These are phyloP conservation scores for Nothophytophthora sp. DNA, from an alignment of 352 stramenopile species.

Conservation along the genomic window DNA sequence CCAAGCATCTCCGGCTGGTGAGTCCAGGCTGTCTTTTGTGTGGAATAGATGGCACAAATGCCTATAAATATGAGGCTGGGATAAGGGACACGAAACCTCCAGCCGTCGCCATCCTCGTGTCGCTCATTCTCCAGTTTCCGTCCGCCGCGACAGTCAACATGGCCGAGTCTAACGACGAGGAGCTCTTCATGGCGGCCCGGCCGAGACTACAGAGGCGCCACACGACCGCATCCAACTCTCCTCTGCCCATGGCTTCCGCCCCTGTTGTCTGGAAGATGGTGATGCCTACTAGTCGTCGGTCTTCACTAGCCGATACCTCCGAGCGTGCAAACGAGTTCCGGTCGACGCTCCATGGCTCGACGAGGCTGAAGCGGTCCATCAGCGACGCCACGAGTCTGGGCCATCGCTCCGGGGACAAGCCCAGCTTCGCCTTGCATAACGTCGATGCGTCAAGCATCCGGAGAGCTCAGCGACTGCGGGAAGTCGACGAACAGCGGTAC, in stretches of 20 bases:
- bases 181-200: slow-evolving; percentile 10
- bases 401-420: slow-evolving; percentile 1
- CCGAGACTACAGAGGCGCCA: slow-evolving; percentile 13
- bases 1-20: too few species aligned
- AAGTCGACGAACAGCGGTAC: slow-evolving; percentile 27
- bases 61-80: too few species aligned
- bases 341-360: slow-evolving; percentile 19
- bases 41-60: too few species aligned
- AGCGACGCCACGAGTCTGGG: slow-evolving; percentile 16
- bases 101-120: too few species aligned
- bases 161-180: slow-evolving; percentile 17
- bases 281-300: slow-evolving; percentile 25
- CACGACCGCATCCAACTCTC: slow-evolving; percentile 19
- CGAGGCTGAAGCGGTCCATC: slow-evolving; percentile 20
- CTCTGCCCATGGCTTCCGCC: slow-evolving; percentile 6
- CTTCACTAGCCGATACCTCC: slow-evolving; percentile 12
- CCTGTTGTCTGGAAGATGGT: slow-evolving; percentile 26
- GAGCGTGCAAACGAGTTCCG: slow-evolving; percentile 7
- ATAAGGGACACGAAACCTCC: too few species aligned
- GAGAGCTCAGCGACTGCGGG: slow-evolving; percentile 22
- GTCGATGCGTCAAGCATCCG: slow-evolving; percentile 27
- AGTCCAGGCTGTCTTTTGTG: too few species aligned
- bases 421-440: slow-evolving; percentile 23
- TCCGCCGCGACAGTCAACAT: too few species aligned
- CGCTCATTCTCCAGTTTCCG: too few species aligned